Evolutionary conservation across 192 early-diverging fungal species (phyloP).

Genomic region (Podila clonocystis): DNA sequence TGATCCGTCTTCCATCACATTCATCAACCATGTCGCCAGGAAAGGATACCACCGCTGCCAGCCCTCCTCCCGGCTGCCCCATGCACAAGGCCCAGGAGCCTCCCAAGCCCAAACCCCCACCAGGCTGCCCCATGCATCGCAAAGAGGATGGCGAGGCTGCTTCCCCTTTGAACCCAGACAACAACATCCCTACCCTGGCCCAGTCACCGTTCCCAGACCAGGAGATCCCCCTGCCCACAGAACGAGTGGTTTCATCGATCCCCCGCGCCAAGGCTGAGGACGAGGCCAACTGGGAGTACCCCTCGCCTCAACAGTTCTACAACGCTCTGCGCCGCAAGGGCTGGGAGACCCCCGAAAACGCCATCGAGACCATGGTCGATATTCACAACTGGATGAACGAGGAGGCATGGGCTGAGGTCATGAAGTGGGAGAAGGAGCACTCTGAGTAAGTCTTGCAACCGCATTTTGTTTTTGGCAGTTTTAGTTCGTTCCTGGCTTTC

Average conservation of each 20-base stretch:
- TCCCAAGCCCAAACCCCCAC: constrained; percentile 50
- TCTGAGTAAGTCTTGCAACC: constrained; percentile 55
- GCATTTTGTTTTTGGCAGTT: neutral
- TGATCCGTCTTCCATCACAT: neutral
- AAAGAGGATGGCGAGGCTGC: constrained; percentile 33
- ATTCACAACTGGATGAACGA: constrained; percentile 99
- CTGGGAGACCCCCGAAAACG: constrained; percentile 85
- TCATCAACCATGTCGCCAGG: constrained; percentile 35
- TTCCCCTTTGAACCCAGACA: constrained; percentile 77
- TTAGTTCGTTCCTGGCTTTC: neutral
- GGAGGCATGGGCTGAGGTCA: constrained; percentile 92
- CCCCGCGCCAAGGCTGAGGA: constrained; percentile 66
- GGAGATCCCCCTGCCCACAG: constrained; percentile 75
- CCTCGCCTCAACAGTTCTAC: constrained; percentile 92
- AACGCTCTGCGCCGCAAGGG: constrained; percentile 88
- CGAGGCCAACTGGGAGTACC: constrained; percentile 82
- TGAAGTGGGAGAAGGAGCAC: constrained; percentile 88
- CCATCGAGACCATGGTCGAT: constrained; percentile 92
- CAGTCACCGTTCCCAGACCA: constrained; percentile 78
- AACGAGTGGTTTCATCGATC: constrained; percentile 85
- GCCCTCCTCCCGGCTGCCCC: constrained; percentile 60
- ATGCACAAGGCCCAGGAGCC: constrained; percentile 51
- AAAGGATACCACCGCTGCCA: constrained; percentile 47
- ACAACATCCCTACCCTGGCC: constrained; percentile 90
- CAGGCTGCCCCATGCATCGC: constrained; percentile 61